Base-by-base conservation (phyloP, 2,329 filamentous ascomycete genomes). In the Fusarium phyllophilum region DNA sequence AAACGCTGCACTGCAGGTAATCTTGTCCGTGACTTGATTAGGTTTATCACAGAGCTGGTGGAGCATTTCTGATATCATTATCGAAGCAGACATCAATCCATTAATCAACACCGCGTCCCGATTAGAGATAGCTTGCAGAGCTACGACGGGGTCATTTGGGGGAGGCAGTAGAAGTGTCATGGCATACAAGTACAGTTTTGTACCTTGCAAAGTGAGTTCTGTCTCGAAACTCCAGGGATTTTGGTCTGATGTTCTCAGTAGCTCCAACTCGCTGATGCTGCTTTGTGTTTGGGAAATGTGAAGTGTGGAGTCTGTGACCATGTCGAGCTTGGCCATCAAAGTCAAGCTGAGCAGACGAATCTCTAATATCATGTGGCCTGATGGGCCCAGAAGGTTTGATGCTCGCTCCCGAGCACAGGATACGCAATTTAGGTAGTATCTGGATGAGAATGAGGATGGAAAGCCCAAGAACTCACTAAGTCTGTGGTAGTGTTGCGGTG, bases 361-460 rank as follows among this genome's bases (percentile, higher is more conserved):
- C 0, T 54, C 20, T 6, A 54, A 22, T 9, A 29, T 1, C 2
- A 1, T 29, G 11, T 54, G 24, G 2, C 12, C 2, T 5, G 20
- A 13, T 3, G 14, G 14, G 10, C 17, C 51, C n/a, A 54, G 10
- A 38, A 18, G 14, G 2, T 13, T 38, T 54, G 14, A 54, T 15
- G 24, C 51, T n/a, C 11, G 24, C 6, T 54, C 34, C 0, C 14
- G 51, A 26, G 51, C 51, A n/a, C 24, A 33, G 8, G 18, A 22
- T 18, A 54, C 7, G 5, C 34, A 7, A 0, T 18, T 29, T 3
- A 54, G 34, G 6, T 29, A 22, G 33, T 29, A 17, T 38, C 10
- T 3, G 1, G 33, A 5, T 6, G 34, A 38, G 2, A 38, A 22
- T 2, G 3, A 2, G 7, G 33, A 29, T 15, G 34, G 34, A 29